These are phyloP conservation scores for Sporothrix protearum DNA, from an alignment of 2,329 filamentous ascomycete genomes.

Conservation along the genomic window DNA sequence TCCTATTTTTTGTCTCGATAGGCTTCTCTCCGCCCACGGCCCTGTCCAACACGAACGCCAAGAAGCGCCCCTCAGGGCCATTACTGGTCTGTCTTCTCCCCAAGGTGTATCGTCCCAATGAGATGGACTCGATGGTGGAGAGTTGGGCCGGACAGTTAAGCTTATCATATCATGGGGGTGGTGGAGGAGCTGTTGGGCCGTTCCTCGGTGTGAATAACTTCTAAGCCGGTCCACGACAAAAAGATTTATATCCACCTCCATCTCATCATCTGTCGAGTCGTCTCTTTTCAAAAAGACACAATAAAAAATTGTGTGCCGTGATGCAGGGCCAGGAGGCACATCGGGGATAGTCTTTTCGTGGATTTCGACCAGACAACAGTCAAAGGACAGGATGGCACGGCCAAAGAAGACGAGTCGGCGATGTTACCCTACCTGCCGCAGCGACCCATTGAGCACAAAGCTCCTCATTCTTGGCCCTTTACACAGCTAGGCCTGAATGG, in stretches of 20 bases:
- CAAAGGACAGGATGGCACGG: background rate
- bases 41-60: slow-evolving; percentile 17
- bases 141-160: background rate
- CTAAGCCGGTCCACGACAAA: background rate
- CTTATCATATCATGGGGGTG: background rate
- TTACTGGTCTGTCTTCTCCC: background rate
- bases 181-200: background rate
- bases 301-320: background rate
- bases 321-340: background rate
- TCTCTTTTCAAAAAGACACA: too few relatives aligned
- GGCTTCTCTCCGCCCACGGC: slow-evolving; percentile 7
- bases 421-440: background rate
- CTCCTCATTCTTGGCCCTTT: slow-evolving; percentile 1
- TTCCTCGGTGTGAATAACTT: background rate
- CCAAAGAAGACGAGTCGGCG: background rate
- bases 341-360: background rate
- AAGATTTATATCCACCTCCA: background rate
- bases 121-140: background rate
- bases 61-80: background rate
- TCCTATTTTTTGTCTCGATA: background rate
- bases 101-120: background rate
- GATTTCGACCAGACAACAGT: background rate
- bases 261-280: background rate
- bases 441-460: background rate
- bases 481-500: slow-evolving; percentile 16